Evolutionary conservation across 2,329 filamentous ascomycete genomes (phyloP).

Genomic region (Arthrinium phaeospermum): DNA sequence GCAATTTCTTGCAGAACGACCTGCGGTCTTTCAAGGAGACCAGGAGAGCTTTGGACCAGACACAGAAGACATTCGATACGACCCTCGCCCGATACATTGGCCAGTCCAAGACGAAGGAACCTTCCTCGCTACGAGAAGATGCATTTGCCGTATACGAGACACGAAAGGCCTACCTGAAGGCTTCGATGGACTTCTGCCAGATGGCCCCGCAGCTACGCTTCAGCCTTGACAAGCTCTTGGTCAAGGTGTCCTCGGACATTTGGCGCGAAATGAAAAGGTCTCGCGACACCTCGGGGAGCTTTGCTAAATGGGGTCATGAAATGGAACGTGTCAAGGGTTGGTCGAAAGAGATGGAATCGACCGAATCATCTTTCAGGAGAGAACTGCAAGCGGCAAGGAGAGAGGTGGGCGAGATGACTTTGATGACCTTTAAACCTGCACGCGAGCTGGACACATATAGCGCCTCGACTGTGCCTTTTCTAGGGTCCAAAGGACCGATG

Average conservation of each 20-base stretch:
- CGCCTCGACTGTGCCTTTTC: slow-evolving; percentile 84
- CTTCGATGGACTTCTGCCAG: slow-evolving; percentile 92
- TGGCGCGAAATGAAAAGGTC: slow-evolving; percentile 84
- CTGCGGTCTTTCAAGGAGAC: slow-evolving; percentile 86
- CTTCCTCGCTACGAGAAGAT: slow-evolving; percentile 89
- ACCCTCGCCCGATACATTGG: slow-evolving; percentile 80
- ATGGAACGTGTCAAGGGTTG: slow-evolving; percentile 93
- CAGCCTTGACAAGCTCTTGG: slow-evolving; percentile 83
- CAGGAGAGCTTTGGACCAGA: slow-evolving; percentile 74
- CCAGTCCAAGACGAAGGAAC: slow-evolving; percentile 92
- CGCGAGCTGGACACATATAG: slow-evolving; percentile 94
- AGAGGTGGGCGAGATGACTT: slow-evolving; percentile 80
- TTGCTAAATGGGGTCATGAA: slow-evolving; percentile 74
- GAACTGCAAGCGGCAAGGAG: slow-evolving; percentile 81
- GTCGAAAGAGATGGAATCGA: slow-evolving; percentile 91
- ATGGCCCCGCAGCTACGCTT: slow-evolving; percentile 84
- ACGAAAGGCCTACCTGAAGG: slow-evolving; percentile 86
- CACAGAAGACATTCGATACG: slow-evolving; percentile 85
- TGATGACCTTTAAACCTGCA: slow-evolving; percentile 76
- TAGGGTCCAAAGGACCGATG: slow-evolving; percentile 73
- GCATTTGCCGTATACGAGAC: slow-evolving; percentile 95
- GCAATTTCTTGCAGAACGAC: slow-evolving; percentile 78
- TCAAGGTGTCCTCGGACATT: slow-evolving; percentile 82
- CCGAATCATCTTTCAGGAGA: slow-evolving; percentile 81
- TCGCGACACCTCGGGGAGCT: slow-evolving; percentile 68